Conservation (phyloP, 2,329 filamentous ascomycete genomes). For the Chaetomium olivaceum region DNA sequence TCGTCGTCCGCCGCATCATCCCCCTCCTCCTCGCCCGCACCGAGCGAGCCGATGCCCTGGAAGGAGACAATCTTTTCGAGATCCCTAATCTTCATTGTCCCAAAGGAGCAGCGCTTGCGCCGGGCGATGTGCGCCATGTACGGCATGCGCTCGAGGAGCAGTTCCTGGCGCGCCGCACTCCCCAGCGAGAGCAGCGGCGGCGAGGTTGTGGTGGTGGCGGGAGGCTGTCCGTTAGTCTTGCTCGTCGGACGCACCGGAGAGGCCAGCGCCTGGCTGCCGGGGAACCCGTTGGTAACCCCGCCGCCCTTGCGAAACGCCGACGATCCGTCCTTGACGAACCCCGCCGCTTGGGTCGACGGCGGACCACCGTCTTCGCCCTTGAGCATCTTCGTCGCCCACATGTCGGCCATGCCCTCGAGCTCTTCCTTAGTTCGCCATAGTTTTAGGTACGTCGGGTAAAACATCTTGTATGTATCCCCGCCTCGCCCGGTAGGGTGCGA, state of each 20-base stretch:
- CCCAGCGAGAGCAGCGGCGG: slow-evolving; percentile 59
- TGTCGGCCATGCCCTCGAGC: slow-evolving; percentile 69
- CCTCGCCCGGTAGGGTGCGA: slow-evolving; percentile 43
- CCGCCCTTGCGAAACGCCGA: slow-evolving; percentile 18
- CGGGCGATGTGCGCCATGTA: slow-evolving; percentile 73
- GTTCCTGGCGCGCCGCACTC: slow-evolving; percentile 67
- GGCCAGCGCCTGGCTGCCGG: background rate
- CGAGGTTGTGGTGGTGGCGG: slow-evolving; percentile 4
- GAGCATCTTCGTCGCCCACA: slow-evolving; percentile 65
- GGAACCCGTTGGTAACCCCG: slow-evolving; percentile 1
- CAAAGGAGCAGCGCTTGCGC: slow-evolving; percentile 40
- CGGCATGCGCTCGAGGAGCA: slow-evolving; percentile 82
- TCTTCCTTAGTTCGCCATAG: slow-evolving; percentile 85
- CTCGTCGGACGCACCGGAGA: slow-evolving; percentile 24
- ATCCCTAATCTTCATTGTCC: slow-evolving; percentile 50
- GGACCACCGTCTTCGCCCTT: slow-evolving; percentile 50
- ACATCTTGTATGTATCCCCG: slow-evolving; percentile 79
- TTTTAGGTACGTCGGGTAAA: slow-evolving; percentile 82
- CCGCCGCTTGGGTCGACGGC: slow-evolving; percentile 27
- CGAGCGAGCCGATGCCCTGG: slow-evolving; percentile 53
- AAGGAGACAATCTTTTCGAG: slow-evolving; percentile 71
- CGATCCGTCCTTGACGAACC: slow-evolving; percentile 12
- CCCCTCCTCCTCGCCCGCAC: slow-evolving; percentile 44
- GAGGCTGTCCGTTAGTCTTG: background rate
- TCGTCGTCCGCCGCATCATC: slow-evolving; percentile 48